Evolutionary conservation across 78 protist genomes (phyloP).

Genomic region (Dictyostelium capitatum): DNA sequence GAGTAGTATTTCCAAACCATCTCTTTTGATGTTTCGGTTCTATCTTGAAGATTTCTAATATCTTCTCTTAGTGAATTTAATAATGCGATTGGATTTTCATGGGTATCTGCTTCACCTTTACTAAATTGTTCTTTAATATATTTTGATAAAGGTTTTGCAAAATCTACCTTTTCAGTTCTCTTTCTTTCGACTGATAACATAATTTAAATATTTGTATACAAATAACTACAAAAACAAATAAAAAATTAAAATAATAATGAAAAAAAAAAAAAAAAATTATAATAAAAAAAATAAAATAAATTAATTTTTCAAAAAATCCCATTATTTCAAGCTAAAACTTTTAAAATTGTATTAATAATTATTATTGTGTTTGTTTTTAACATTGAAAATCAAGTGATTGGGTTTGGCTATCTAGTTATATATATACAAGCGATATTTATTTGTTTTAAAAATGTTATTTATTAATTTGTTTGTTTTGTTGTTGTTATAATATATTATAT

Average conservation of each 20-base stretch:
- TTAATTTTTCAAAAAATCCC: no score
- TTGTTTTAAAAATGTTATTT: not conserved
- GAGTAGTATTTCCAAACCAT: conserved; percentile 73
- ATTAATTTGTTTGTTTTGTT: not conserved
- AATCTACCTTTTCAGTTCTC: conserved; percentile 80
- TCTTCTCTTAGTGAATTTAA: conserved; percentile 52
- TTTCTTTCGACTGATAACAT: conserved; percentile 80
- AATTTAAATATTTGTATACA: not conserved
- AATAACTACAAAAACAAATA: not conserved
- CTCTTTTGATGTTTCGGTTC: conserved; percentile 71
- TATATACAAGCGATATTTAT: no score
- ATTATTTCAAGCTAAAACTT: no score
- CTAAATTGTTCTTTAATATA: conserved; percentile 77
- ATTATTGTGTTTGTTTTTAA: not conserved
- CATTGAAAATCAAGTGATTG: no score
- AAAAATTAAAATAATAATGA: not conserved
- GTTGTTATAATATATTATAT: not conserved
- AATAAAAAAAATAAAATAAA: not conserved
- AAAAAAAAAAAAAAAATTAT: not conserved
- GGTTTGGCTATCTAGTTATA: no score
- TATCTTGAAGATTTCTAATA: conserved; percentile 77
- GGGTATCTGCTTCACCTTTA: conserved; percentile 48
- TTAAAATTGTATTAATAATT: not conserved
- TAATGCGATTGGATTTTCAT: conserved; percentile 24
- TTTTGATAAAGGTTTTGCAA: conserved; percentile 63